A percentile compares a stretch with the other conserved stretches of the same genome.
Evolutionary conservation across 2,329 filamentous ascomycete species (phyloP).

Genomic region (Fusarium annulatum): DNA sequence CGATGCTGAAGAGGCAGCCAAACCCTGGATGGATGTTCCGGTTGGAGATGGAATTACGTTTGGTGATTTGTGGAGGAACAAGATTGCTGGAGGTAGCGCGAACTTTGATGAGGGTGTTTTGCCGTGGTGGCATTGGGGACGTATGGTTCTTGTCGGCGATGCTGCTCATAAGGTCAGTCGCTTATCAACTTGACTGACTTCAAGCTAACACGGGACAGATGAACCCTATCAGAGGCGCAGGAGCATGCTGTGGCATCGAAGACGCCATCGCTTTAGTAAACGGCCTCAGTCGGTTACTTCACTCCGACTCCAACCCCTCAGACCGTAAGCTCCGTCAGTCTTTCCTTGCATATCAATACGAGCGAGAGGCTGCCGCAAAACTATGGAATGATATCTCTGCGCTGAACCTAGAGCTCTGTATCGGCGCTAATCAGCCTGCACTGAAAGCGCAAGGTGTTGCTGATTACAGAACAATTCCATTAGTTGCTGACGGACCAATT

Average conservation of each 20-base stretch:
- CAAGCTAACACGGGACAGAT: constrained; percentile 1
- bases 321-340: not conserved
- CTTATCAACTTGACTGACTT: fast-evolving
- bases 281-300: not conserved
- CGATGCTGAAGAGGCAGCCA: constrained; percentile 11
- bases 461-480: not conserved
- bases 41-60: constrained; percentile 7
- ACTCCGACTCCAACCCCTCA: not conserved
- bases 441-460: not conserved
- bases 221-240: constrained; percentile 25
- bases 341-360: constrained; percentile 14
- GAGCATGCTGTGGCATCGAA: constrained; percentile 22
- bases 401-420: constrained; percentile 13
- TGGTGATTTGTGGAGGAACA: constrained; percentile 19
- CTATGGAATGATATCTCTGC: constrained; percentile 15
- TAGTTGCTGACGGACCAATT: constrained; percentile 21
- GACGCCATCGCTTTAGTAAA: constrained; percentile 19
- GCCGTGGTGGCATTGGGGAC: constrained; percentile 24
- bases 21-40: constrained; percentile 13
- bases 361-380: constrained; percentile 8
- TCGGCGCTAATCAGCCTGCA: constrained; percentile 1
- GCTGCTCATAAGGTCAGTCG: constrained; percentile 15
- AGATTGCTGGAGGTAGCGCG: constrained; percentile 21
- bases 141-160: constrained; percentile 24
- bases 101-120: constrained; percentile 25